Evolutionary conservation across 139 green algal species (phyloP), one percentile per base, ranked within the genome.

Genomic region (Chlorella sp.): DNA sequence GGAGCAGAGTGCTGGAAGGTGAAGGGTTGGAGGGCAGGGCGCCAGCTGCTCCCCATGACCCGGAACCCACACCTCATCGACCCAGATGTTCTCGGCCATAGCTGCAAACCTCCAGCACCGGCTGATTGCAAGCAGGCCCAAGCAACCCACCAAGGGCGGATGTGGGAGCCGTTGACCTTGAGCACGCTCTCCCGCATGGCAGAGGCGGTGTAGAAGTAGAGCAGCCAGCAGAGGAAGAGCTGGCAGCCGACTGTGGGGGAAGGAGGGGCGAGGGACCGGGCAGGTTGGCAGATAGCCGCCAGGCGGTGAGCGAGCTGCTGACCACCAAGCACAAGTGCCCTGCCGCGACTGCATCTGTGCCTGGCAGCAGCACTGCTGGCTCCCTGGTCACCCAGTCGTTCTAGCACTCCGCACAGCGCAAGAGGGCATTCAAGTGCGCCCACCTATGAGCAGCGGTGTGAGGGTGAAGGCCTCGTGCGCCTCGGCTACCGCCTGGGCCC

Each of bases 171-270:
- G 84, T 99, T 99, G 46, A 98, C 91, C 76, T 90, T 90, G 13
- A 97, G 92, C 69, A 99, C 95, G 86, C 94, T 97, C 83, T 99
- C 97, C 0, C 97, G 86, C 82, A 99, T 85, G 19, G 96, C 95
- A 64, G 97, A 85, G 4, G 96, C 92, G 34, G 95, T 92, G 91
- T 99, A 99, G 80, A 98, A 97, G 89, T 98, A 99, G 40, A 97
- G 89, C 83, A 99, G 85, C 94, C 95, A 99, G 32, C 84, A 91
- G 75, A 98, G 87, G 90, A 97, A 98, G 43, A 93, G 5, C 90
- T 99, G 96, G 48, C 94, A 82, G 58, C 92, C 89, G 11, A 82
- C 76, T 82, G 76, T 38, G 17, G 28, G 9, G 20, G 46, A 2
- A 2, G 1, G 22, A 0, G 24, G 51, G 46, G 48, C 1, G 30